These are phyloP conservation scores for Colletotrichum liriopes DNA, from an alignment of 2,329 filamentous ascomycete species.

Conservation along the genomic window DNA sequence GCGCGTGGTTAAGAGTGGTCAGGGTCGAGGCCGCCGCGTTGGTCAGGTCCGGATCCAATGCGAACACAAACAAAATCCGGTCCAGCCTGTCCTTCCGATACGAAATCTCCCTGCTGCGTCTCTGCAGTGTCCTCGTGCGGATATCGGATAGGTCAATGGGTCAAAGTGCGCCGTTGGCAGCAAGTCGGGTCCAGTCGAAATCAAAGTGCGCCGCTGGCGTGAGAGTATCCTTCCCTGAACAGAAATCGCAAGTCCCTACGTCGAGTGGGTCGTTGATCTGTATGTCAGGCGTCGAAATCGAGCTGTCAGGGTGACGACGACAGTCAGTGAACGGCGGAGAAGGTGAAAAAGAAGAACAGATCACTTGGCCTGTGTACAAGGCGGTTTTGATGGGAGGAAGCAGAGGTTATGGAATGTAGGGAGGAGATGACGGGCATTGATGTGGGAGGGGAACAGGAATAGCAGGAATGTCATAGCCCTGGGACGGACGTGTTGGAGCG, in stretches of 20 bases:
- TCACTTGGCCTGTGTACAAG: constrained; percentile 37
- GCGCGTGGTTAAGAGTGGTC: background rate
- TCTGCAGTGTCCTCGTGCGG: constrained; percentile 22
- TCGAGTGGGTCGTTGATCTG: constrained; percentile 21
- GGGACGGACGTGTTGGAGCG: constrained; percentile 40
- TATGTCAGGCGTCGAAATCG: constrained; percentile 13
- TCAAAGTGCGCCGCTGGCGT: constrained; percentile 34
- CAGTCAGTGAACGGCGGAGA: constrained; percentile 34
- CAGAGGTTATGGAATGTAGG: constrained; percentile 42
- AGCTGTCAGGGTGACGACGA: constrained; percentile 31
- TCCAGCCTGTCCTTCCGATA: constrained; percentile 15
- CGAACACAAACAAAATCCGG: background rate
- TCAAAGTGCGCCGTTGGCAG: constrained; percentile 4
- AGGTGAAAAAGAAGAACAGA: constrained; percentile 17
- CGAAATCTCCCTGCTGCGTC: constrained; percentile 25
- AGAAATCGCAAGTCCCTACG: constrained; percentile 26
- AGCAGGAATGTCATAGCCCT: constrained; percentile 44
- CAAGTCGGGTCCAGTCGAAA: background rate
- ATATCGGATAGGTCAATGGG: constrained; percentile 27
- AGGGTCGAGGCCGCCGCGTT: constrained; percentile 2
- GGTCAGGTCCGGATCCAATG: constrained; percentile 5
- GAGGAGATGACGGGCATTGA: constrained; percentile 43
- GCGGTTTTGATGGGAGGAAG: constrained; percentile 40
- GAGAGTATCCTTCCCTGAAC: constrained; percentile 4
- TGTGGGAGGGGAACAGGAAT: constrained; percentile 39